These are phyloP conservation scores for Aspergillus egyptiacus DNA, from an alignment of 495 filamentous ascomycete species.

Conservation along the genomic window DNA sequence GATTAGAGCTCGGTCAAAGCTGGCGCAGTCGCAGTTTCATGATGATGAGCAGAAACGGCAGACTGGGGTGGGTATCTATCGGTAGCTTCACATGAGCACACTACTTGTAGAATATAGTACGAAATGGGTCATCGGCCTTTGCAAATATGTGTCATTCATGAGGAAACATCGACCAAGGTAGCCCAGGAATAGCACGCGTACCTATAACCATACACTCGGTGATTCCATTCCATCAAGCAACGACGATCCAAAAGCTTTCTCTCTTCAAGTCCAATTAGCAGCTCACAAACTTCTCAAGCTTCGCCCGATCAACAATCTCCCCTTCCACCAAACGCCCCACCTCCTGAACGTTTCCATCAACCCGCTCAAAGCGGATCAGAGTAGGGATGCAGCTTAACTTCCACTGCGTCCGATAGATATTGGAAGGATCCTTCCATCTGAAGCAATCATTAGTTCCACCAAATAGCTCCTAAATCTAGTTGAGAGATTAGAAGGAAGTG, in stretches of 20 bases:
- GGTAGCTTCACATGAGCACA: no score
- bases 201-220: no score
- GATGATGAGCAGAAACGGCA: not conserved
- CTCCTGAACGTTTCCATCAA: not conserved
- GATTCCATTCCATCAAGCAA: no score
- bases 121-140: no score
- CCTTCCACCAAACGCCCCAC: slow-evolving; percentile 4
- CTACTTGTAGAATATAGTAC: no score
- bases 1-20: slow-evolving; percentile 32
- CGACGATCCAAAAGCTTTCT: no score
- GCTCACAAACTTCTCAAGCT: not conserved
- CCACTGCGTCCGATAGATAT: slow-evolving; percentile 6
- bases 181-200: no score
- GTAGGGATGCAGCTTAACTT: not conserved
- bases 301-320: slow-evolving; percentile 1
- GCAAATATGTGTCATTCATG: no score
- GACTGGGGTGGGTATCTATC: not conserved
- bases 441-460: not conserved
- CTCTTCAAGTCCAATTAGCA: no score
- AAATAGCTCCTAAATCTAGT: not conserved
- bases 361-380: slow-evolving; percentile 4
- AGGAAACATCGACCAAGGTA: no score
- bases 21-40: slow-evolving; percentile 11
- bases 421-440: slow-evolving; percentile 7
- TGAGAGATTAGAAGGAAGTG: not conserved